Base-by-base conservation (phyloP, 495 filamentous ascomycete species). In the Durotheca rogersii region DNA sequence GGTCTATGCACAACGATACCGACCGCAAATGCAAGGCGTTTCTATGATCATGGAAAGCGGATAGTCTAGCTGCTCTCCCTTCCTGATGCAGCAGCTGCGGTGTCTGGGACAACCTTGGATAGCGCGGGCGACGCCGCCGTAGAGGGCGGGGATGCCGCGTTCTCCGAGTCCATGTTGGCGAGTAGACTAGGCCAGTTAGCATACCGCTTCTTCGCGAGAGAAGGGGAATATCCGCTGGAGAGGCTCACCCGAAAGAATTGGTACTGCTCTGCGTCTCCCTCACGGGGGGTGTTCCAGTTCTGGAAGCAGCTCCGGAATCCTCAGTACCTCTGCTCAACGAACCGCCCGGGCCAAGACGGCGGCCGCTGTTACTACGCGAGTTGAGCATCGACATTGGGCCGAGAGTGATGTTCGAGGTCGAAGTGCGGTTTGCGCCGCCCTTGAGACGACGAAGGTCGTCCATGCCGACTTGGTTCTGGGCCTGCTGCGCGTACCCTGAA, bases 231-330 rank as follows among this genome's bases (percentile, higher is more conserved):
- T n/a, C n/a, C n/a, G n/a, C n/a, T 9, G 33, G 59, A 38, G 15
- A 38, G 41, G 72, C 81, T 74, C 76, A 95, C 93, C 89, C 90
- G 77, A 93, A 98, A 56, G 89, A 83, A 72, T 96, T 98, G 42
- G 48, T 86, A 83, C 27, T 86, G 79, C 29, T 82, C 74, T 37
- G 84, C 69, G 81, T 79, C 56, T 81, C 82, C 66, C 83, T 85
- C 47, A 76, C 82, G 70, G 90, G 86, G 17, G 90, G 90, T 45
- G 92, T 96, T 59, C 85, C 86, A 51, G 87, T 93, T 57, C 93
- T 85, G 43, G 91, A 96, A 45, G 88, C 90, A 39, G 84, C 80
- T 23, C 67, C 69, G 10, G 73, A 77, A 60, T 94, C 91, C 50
- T 95, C 89, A 37, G 82, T 82, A 33, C 81, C 79, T 56, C 84